A percentile compares a stretch with the other conserved stretches of the same genome.
phyloP scores from a whole-genome alignment of 2,329 filamentous ascomycete species.

The Colletotrichum sp. region DNA sequence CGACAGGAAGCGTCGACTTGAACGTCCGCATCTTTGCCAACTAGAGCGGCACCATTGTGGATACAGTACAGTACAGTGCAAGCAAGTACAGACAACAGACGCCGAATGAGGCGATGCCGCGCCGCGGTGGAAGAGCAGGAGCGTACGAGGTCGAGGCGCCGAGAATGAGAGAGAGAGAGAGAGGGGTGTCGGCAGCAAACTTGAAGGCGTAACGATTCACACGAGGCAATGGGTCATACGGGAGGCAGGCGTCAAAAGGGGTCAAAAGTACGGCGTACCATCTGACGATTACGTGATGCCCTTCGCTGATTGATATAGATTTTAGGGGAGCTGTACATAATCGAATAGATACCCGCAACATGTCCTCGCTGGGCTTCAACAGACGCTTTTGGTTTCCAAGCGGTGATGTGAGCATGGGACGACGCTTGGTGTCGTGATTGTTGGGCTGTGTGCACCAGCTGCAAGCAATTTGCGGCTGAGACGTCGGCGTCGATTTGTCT shows the following conservation, averaged over 20 bases:
- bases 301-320: constrained; percentile 19
- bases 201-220: constrained; percentile 19
- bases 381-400: background rate
- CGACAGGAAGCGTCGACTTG: constrained; percentile 84
- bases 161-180: background rate
- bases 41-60: constrained; percentile 23
- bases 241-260: constrained; percentile 18
- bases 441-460: background rate
- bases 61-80: background rate
- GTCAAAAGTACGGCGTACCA: constrained; percentile 16
- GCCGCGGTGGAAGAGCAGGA: background rate
- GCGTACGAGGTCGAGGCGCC: background rate
- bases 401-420: background rate
- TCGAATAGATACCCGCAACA: constrained; percentile 23
- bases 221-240: constrained; percentile 13
- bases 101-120: background rate
- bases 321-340: constrained; percentile 21
- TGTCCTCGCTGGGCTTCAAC: constrained; percentile 12
- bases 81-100: background rate
- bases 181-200: background rate
- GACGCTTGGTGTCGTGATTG: background rate
- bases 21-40: constrained; percentile 81
- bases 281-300: constrained; percentile 11
- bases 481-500: background rate
- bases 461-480: background rate